Percentiles rank a stretch among this genome's conserved stretches.
phyloP scores from a whole-genome alignment of 83 land plant species.

The Thuja plicata region DNA sequence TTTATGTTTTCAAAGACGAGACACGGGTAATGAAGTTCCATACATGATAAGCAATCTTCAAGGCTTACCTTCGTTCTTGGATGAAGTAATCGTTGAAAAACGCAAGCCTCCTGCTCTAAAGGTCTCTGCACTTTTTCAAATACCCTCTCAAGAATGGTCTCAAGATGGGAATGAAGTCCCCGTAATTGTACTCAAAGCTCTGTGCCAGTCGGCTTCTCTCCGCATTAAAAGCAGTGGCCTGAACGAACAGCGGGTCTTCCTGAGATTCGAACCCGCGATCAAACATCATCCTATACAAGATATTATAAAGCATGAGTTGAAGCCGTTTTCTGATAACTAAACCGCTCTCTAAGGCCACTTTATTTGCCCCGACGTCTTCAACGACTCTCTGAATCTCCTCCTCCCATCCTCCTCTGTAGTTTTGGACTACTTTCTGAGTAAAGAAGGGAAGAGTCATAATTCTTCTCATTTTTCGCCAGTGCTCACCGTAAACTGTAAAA shows the following conservation, averaged over 20 bases:
- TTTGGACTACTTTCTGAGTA: conserved; percentile 49
- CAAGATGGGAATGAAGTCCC: conserved; percentile 38
- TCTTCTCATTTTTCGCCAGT: conserved; percentile 46
- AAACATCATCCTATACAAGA: conserved; percentile 42
- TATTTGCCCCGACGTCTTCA: conserved; percentile 20
- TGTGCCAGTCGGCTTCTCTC: conserved; percentile 36
- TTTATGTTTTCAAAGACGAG: no score
- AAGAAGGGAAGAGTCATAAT: conserved; percentile 54
- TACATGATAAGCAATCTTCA: background rate
- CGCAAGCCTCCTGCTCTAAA: conserved; percentile 24
- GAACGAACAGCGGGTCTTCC: conserved; percentile 32
- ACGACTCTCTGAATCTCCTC: conserved; percentile 31
- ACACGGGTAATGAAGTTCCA: no score
- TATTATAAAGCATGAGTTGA: conserved; percentile 47
- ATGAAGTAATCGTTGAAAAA: conserved; percentile 27
- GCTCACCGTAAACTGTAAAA: conserved; percentile 46
- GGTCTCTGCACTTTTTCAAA: conserved; percentile 20
- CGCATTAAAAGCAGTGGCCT: conserved; percentile 30
- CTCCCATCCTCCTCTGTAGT: conserved; percentile 40
- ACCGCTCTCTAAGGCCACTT: conserved; percentile 19
- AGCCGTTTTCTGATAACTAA: conserved; percentile 24
- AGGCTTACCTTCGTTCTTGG: conserved; percentile 19
- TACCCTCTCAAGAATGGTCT: conserved; percentile 30
- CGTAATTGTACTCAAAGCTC: conserved; percentile 50
- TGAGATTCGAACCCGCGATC: conserved; percentile 27